phyloP scores from a whole-genome alignment of 306 rosid species.

The Trifolium fragiferum region DNA sequence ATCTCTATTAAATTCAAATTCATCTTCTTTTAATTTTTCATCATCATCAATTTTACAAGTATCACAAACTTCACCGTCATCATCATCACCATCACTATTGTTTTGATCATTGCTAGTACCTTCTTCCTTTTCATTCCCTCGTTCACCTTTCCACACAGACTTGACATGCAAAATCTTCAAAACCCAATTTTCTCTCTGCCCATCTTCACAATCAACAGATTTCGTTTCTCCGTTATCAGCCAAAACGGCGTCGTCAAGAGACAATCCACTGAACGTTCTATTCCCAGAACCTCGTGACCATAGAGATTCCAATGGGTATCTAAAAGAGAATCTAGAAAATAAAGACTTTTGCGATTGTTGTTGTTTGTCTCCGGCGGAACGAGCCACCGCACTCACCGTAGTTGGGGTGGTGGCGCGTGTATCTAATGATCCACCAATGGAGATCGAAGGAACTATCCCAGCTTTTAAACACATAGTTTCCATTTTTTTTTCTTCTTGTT shows the following conservation, averaged over 20 bases:
- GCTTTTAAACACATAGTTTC: conserved; percentile 69
- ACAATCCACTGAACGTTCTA: conserved; percentile 53
- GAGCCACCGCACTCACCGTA: conserved; percentile 59
- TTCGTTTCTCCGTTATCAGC: conserved; percentile 47
- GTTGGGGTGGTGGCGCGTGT: conserved; percentile 56
- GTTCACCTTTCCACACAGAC: conserved; percentile 68
- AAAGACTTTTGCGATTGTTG: conserved; percentile 48
- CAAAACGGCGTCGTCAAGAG: conserved; percentile 74
- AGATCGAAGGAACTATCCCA: conserved; percentile 63
- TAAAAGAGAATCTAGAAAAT: conserved; percentile 68
- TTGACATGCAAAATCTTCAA: conserved; percentile 73
- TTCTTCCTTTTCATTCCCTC: conserved; percentile 39
- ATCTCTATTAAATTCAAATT: conserved; percentile 59
- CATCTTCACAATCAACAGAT: conserved; percentile 34
- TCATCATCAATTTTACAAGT: conserved; percentile 57
- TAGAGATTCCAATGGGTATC: conserved; percentile 64
- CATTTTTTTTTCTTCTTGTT: conserved; percentile 41
- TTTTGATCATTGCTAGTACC: conserved; percentile 25
- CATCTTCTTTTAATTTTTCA: conserved; percentile 8
- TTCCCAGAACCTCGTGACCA: conserved; percentile 60
- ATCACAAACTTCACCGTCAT: conserved; percentile 51
- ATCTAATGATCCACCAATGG: conserved; percentile 59
- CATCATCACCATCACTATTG: conserved; percentile 25
- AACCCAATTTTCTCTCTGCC: conserved; percentile 68
- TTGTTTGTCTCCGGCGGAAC: conserved; percentile 39